Percentiles rank a stretch among this genome's conserved stretches.
Evolutionary conservation across 2,329 filamentous ascomycete species (phyloP).

Genomic region (Cercospora sp.): DNA sequence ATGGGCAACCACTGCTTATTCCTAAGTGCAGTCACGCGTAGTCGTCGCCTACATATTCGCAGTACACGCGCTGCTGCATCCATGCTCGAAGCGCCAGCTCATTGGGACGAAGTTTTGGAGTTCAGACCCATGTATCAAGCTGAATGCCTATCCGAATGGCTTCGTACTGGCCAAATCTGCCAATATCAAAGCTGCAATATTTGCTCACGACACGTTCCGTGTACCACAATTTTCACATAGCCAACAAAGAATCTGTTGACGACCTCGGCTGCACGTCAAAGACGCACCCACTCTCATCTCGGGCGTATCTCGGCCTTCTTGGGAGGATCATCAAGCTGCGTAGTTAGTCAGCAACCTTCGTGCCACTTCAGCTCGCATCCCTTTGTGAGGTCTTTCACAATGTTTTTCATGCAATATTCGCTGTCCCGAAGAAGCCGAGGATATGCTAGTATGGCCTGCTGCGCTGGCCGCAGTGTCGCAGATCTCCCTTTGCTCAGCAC

Average conservation of each 20-base stretch:
- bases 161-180: neutral
- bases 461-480: neutral
- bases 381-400: neutral
- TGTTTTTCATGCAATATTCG: too few species aligned
- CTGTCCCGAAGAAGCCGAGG: neutral
- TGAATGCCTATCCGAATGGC: neutral
- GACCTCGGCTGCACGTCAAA: neutral
- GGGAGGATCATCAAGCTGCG: neutral
- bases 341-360: conserved; percentile 6
- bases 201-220: neutral
- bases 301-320: neutral
- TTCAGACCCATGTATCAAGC: too few species aligned
- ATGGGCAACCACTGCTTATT: neutral
- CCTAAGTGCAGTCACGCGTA: neutral
- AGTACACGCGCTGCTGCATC: neutral
- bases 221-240: neutral
- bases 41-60: neutral
- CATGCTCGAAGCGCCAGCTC: neutral
- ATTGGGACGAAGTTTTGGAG: neutral
- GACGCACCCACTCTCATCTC: neutral
- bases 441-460: neutral
- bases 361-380: neutral
- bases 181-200: neutral
- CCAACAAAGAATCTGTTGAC: neutral
- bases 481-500: neutral